Evolutionary conservation across 805 yeast genomes (phyloP).

Genomic region (Metschnikowia cubensis): DNA sequence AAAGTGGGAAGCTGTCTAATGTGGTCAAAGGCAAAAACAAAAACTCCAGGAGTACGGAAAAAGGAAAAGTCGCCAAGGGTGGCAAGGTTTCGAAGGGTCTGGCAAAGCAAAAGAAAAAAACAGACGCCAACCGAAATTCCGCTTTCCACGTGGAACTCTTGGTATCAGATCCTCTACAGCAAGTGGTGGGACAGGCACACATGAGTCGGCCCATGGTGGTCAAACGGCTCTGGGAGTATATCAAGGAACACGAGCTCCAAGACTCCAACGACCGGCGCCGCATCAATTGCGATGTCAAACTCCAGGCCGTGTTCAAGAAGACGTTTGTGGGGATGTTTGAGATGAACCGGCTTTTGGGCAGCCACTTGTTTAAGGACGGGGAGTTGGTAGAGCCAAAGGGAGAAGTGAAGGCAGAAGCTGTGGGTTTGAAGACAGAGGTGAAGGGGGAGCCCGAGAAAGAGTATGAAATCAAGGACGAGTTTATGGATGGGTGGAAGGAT

Average conservation of each 20-base stretch:
- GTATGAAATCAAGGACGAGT: background rate
- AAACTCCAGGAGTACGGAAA: too few relatives aligned
- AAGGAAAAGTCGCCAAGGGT: too few relatives aligned
- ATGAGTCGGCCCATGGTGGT: conserved; percentile 69
- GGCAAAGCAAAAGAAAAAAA: background rate
- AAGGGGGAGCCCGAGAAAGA: background rate
- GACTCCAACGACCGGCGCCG: conserved; percentile 63
- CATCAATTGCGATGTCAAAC: conserved; percentile 57
- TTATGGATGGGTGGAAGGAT: too few relatives aligned
- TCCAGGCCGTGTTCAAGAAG: conserved; percentile 57
- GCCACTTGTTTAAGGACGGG: conserved; percentile 38
- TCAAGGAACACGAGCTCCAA: conserved; percentile 58
- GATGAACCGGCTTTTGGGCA: conserved; percentile 51
- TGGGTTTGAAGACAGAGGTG: background rate
- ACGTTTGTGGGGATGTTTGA: conserved; percentile 53
- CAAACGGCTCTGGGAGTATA: conserved; percentile 65
- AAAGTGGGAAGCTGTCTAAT: background rate
- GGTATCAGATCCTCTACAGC: conserved; percentile 50
- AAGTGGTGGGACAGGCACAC: conserved; percentile 39
- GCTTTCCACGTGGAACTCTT: conserved; percentile 42
- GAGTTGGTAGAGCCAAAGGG: conserved; percentile 7
- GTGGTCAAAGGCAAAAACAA: too few relatives aligned
- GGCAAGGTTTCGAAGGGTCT: too few relatives aligned
- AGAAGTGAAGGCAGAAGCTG: conserved; percentile 5
- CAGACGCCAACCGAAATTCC: conserved; percentile 20